phyloP scores from a whole-genome alignment of 2,329 filamentous ascomycete genomes.

The Cladosporium halotolerans region DNA sequence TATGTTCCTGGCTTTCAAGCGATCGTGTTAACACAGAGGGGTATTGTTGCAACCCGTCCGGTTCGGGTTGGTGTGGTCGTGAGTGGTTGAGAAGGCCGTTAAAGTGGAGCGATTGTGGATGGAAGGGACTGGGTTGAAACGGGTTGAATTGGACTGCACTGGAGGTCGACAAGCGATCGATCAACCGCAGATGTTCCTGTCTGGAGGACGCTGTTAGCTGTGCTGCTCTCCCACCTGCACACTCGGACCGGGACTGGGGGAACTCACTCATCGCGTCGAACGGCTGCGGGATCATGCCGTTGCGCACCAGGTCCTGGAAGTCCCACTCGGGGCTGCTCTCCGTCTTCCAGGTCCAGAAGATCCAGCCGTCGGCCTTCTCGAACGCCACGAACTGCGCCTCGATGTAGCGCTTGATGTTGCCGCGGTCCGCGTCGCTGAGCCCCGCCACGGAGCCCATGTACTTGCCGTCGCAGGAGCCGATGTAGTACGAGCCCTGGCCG shows the following conservation, averaged over 20 bases:
- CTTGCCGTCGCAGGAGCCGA: conserved; percentile 51
- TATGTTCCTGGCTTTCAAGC: background rate
- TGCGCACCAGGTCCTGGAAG: conserved; percentile 38
- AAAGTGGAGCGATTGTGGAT: background rate
- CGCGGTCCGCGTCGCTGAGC: conserved; percentile 37
- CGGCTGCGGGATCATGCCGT: conserved; percentile 31
- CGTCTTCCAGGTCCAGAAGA: conserved; percentile 48
- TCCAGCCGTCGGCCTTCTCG: conserved; percentile 44
- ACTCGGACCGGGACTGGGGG: too few species aligned
- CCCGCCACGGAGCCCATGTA: conserved; percentile 37
- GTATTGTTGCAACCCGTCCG: background rate
- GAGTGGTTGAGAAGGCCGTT: background rate
- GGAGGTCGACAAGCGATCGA: background rate
- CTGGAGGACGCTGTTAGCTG: conserved; percentile 7
- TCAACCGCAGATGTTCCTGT: conserved; percentile 14
- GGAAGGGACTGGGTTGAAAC: background rate
- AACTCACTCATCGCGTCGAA: conserved; percentile 19
- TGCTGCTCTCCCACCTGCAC: background rate
- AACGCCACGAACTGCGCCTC: conserved; percentile 43
- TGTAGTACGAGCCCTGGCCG: conserved; percentile 39
- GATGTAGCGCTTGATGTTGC: conserved; percentile 40
- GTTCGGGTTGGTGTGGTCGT: background rate
- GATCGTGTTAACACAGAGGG: background rate
- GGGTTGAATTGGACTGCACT: background rate
- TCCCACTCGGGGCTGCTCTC: conserved; percentile 46